A percentile compares a stretch with the other conserved stretches of the same genome.
Conservation (phyloP, 2,329 filamentous ascomycete genomes). For the Fusarium sp. region DNA sequence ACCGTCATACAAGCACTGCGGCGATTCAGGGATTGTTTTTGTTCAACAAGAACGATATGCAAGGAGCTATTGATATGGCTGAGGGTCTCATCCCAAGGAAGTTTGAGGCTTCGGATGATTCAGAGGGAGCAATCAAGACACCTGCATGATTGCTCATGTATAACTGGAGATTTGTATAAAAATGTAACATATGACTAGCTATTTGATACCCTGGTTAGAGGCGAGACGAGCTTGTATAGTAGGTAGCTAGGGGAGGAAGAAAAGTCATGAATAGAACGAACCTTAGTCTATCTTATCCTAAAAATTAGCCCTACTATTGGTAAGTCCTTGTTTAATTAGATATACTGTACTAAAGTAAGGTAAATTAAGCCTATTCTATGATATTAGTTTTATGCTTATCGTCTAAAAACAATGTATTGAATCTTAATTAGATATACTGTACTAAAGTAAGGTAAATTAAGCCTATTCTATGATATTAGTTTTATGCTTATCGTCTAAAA, state of each 20-base stretch:
- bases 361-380: no score
- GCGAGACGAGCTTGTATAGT: slow-evolving; percentile 1
- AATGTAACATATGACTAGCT: slow-evolving; percentile 26
- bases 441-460: no score
- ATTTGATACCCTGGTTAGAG: slow-evolving; percentile 33
- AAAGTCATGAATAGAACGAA: no score
- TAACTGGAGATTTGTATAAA: slow-evolving; percentile 12
- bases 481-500: no score
- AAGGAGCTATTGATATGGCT: slow-evolving; percentile 85
- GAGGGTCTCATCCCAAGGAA: slow-evolving; percentile 71
- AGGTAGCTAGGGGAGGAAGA: background rate
- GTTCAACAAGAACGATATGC: slow-evolving; percentile 92
- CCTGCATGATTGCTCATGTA: slow-evolving; percentile 46
- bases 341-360: no score
- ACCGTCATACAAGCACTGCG: slow-evolving; percentile 80
- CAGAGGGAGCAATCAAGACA: slow-evolving; percentile 56
- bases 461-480: no score
- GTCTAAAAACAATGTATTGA: no score
- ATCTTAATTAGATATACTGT: no score
- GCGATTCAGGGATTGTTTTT: slow-evolving; percentile 94
- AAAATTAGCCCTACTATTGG: no score
- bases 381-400: no score
- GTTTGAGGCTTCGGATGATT: slow-evolving; percentile 60
- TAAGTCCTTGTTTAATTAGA: no score
- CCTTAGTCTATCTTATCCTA: no score